Evolutionary conservation across 2,329 filamentous ascomycete genomes (phyloP).

Genomic region (Ceratocystis papillata): DNA sequence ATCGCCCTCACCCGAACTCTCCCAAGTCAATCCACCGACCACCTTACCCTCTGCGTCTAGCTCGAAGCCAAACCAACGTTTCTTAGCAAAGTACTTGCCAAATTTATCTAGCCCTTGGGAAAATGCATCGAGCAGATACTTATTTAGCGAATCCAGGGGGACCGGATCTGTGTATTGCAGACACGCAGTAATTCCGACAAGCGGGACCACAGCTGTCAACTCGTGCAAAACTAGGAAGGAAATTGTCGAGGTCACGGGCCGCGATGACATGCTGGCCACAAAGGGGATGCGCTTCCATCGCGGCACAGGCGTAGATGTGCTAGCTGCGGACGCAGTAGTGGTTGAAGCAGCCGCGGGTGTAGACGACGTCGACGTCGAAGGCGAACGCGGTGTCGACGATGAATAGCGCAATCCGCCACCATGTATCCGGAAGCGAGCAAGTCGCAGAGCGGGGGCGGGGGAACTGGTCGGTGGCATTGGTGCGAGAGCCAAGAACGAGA

Average conservation of each 20-base stretch:
- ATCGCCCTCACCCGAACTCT: conserved; percentile 28
- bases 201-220: conserved; percentile 71
- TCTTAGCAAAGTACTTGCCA: conserved; percentile 63
- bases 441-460: background rate
- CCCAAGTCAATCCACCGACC: conserved; percentile 28
- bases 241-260: conserved; percentile 70
- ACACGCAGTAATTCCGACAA: conserved; percentile 59
- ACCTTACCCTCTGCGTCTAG: conserved; percentile 33
- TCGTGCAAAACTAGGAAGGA: conserved; percentile 89
- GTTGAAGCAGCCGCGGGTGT: background rate
- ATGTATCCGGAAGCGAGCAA: background rate
- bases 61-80: conserved; percentile 65
- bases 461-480: background rate
- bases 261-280: conserved; percentile 57
- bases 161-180: conserved; percentile 75
- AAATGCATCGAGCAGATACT: conserved; percentile 42
- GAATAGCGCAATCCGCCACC: background rate
- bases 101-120: conserved; percentile 60
- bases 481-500: no score
- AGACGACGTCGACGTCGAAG: background rate
- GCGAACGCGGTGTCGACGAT: conserved; percentile 6
- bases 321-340: background rate
- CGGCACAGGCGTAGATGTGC: background rate
- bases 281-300: conserved; percentile 37
- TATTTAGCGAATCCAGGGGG: conserved; percentile 46